phyloP scores from a whole-genome alignment of 768 basidiomycete species.

The Tylopilus sp. region DNA sequence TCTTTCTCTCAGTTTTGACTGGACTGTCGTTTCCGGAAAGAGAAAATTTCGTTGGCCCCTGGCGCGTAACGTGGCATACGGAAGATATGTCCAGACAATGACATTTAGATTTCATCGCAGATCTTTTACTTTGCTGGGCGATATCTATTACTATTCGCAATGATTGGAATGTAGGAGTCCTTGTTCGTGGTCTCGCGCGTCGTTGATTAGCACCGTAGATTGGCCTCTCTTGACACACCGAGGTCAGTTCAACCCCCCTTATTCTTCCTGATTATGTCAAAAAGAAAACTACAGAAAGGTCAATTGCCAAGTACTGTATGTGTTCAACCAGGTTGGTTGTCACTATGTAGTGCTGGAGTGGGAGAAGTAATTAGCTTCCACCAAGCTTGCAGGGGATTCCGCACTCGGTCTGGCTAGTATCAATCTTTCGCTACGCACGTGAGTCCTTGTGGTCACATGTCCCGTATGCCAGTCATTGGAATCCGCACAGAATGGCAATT shows the following conservation, averaged over 20 bases:
- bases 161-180: slow-evolving; percentile 43
- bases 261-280: neutral
- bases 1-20: slow-evolving; percentile 42
- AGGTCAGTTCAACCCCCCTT: slow-evolving; percentile 7
- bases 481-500: slow-evolving; percentile 50
- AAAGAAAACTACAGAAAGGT: slow-evolving; percentile 27
- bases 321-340: slow-evolving; percentile 41
- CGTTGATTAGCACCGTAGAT: slow-evolving; percentile 9
- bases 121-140: slow-evolving; percentile 45
- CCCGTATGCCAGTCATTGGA: slow-evolving; percentile 4
- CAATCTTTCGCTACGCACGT: slow-evolving; percentile 47
- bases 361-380: neutral
- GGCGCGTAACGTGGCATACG: slow-evolving; percentile 31
- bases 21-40: slow-evolving; percentile 38
- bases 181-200: neutral
- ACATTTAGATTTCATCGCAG: slow-evolving; percentile 29
- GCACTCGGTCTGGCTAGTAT: slow-evolving; percentile 45
- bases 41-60: slow-evolving; percentile 46
- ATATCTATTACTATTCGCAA: slow-evolving; percentile 42
- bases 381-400: slow-evolving; percentile 41
- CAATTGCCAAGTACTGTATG: slow-evolving; percentile 46
- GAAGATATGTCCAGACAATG: neutral
- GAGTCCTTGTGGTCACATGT: slow-evolving; percentile 4
- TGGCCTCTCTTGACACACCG: slow-evolving; percentile 37
- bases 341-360: neutral